These are phyloP conservation scores for Aureobasidium sp. DNA, from an alignment of 2,329 filamentous ascomycete species.

Conservation along the genomic window DNA sequence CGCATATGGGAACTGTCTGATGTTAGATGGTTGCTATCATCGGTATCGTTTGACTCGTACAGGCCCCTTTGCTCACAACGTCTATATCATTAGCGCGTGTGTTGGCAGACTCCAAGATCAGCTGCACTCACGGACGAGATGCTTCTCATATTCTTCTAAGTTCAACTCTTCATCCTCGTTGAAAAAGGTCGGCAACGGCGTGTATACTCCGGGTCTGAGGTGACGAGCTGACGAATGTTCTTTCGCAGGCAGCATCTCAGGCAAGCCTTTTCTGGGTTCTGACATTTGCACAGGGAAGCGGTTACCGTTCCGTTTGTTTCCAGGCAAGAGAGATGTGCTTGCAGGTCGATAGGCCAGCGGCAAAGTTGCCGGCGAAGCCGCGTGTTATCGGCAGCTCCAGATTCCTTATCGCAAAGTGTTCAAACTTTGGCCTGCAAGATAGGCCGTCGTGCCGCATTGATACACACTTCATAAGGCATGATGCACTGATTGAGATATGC, in stretches of 20 bases:
- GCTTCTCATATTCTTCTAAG: background rate
- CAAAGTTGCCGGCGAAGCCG: background rate
- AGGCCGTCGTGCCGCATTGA: background rate
- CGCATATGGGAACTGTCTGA: background rate
- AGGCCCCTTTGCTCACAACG: background rate
- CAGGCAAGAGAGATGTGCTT: too few species aligned
- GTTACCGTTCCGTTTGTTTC: background rate
- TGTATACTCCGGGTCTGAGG: background rate
- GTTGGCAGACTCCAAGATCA: background rate
- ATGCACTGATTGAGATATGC: background rate
- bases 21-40: background rate
- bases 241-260: background rate
- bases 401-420: background rate
- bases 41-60: background rate
- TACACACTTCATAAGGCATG: background rate
- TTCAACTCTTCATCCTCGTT: slow-evolving; percentile 1
- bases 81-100: background rate
- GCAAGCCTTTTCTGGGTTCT: too few species aligned
- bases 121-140: background rate
- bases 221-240: background rate
- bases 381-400: background rate
- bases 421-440: background rate
- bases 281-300: too few species aligned
- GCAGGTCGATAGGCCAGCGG: background rate
- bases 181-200: background rate